Conservation (phyloP, 2,329 filamentous ascomycete species). For the Teratosphaeria destructans region DNA sequence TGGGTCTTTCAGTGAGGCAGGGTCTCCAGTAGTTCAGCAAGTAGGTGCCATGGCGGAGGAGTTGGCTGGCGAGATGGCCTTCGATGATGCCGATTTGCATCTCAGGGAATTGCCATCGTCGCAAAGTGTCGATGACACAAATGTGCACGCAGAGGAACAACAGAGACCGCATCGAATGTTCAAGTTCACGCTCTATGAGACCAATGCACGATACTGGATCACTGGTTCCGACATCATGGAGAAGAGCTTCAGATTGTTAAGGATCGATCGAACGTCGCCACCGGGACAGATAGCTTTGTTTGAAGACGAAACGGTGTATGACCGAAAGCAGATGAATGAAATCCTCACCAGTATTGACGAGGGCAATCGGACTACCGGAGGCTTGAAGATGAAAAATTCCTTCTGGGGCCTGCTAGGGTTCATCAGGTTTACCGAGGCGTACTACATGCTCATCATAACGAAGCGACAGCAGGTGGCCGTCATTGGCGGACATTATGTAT, state of each 20-base stretch:
- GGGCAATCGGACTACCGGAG: constrained; percentile 82
- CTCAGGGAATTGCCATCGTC: constrained; percentile 8
- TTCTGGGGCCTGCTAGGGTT: constrained; percentile 93
- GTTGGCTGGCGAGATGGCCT: constrained; percentile 10
- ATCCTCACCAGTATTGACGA: constrained; percentile 91
- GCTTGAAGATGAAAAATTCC: constrained; percentile 77
- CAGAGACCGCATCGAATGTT: constrained; percentile 48
- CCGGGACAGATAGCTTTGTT: constrained; percentile 69
- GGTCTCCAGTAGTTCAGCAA: constrained; percentile 15
- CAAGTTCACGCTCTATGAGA: constrained; percentile 96
- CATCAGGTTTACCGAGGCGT: constrained; percentile 87
- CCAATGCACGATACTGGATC: constrained; percentile 83
- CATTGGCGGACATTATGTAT: constrained; percentile 91
- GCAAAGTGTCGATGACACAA: constrained; percentile 4
- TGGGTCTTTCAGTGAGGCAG: constrained; percentile 5
- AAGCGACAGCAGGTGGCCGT: constrained; percentile 94
- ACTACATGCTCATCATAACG: constrained; percentile 94
- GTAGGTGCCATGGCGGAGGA: constrained; percentile 22
- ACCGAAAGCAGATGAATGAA: constrained; percentile 81
- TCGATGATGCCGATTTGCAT: constrained; percentile 13
- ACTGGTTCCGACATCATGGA: constrained; percentile 88
- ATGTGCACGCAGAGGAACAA: constrained; percentile 3
- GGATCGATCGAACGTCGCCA: constrained; percentile 84
- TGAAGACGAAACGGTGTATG: constrained; percentile 93
- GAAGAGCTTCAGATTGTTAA: constrained; percentile 78